These are phyloP conservation scores for Penicillium fuscoglaucum DNA, from an alignment of 2,329 filamentous ascomycete genomes.

Conservation along the genomic window DNA sequence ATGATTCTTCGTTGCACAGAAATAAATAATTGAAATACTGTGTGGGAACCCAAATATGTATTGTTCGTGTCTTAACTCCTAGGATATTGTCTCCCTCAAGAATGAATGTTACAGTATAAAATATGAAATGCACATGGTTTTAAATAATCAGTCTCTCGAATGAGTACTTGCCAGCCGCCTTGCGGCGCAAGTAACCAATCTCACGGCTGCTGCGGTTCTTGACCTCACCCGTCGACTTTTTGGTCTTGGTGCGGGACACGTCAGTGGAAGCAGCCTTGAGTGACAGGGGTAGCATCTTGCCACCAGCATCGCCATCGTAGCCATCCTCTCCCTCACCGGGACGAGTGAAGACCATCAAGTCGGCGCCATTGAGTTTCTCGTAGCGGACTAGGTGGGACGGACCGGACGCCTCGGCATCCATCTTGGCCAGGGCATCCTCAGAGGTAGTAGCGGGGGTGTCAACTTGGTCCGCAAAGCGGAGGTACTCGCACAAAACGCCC, in stretches of 20 bases:
- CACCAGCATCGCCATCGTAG: constrained; percentile 33
- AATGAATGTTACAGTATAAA: constrained; percentile 22
- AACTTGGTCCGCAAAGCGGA: constrained; percentile 43
- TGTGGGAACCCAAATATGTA: constrained; percentile 1
- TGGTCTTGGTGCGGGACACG: constrained; percentile 48
- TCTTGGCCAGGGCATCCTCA: constrained; percentile 9
- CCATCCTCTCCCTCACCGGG: constrained; percentile 32
- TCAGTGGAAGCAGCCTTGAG: constrained; percentile 58
- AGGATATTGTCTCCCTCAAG: constrained; percentile 20
- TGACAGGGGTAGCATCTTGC: constrained; percentile 67
- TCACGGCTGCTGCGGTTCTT: constrained; percentile 69
- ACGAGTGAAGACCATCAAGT: constrained; percentile 35
- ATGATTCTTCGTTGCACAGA: neutral
- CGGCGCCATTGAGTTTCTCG: constrained; percentile 43
- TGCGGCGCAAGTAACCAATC: constrained; percentile 73
- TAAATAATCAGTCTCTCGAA: constrained; percentile 74
- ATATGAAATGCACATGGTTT: constrained; percentile 27
- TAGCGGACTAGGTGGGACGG: constrained; percentile 33
- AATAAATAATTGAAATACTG: neutral
- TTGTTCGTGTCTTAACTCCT: constrained; percentile 21
- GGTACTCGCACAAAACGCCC: constrained; percentile 49
- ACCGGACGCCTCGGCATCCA: constrained; percentile 11
- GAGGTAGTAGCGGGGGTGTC: constrained; percentile 17
- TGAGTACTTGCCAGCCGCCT: constrained; percentile 78
- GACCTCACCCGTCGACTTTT: constrained; percentile 69